Evolutionary conservation across 2,329 filamentous ascomycete species (phyloP).

Genomic region (Helicocarpus griseus): DNA sequence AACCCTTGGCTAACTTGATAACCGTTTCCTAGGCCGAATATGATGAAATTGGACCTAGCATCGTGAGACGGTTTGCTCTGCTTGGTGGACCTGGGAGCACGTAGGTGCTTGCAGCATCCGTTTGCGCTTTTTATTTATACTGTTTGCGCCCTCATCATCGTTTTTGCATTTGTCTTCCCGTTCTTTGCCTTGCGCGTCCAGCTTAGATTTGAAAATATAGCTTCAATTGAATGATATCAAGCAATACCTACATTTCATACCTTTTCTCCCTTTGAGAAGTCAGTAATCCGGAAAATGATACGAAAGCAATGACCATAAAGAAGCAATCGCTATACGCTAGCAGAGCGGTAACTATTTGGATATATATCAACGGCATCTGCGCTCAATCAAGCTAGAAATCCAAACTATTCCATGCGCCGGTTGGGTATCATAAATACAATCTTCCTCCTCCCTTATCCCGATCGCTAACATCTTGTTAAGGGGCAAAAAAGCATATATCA

Average conservation of each 20-base stretch:
- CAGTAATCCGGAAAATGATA: not conserved
- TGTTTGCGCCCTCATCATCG: not conserved
- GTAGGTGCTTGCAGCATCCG: slow-evolving; percentile 17
- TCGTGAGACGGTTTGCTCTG: slow-evolving; percentile 87
- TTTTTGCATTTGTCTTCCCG: not conserved
- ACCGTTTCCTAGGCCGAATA: slow-evolving; percentile 47
- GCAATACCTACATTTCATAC: not conserved
- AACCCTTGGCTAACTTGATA: slow-evolving; percentile 5
- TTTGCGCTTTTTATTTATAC: not conserved
- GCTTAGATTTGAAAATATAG: slow-evolving; percentile 5
- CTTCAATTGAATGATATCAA: not conserved
- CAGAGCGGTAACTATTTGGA: no score
- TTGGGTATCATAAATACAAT: no score
- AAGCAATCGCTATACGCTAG: no score
- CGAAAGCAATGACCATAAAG: not conserved
- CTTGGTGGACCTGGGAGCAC: slow-evolving; percentile 73
- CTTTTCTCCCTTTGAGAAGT: not conserved
- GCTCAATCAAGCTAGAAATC: no score
- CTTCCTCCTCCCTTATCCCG: no score
- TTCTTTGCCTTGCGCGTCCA: not conserved
- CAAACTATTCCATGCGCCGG: no score
- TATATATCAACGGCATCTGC: no score
- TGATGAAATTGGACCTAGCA: slow-evolving; percentile 91
- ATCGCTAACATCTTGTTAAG: no score
- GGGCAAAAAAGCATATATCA: no score